Evolutionary conservation across 805 yeast genomes (phyloP).

Genomic region (Huiozyma sinensis): DNA sequence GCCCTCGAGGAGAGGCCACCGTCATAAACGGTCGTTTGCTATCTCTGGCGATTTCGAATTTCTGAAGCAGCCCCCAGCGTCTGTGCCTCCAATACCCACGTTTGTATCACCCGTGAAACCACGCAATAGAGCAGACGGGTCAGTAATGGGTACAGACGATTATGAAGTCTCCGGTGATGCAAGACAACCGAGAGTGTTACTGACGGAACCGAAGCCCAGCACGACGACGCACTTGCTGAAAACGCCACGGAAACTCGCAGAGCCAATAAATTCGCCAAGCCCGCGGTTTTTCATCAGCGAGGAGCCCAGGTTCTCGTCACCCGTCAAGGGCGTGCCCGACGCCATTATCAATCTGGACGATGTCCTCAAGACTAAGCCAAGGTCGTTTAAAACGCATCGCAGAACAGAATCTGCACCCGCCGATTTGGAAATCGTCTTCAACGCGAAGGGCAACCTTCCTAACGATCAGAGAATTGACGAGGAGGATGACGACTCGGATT

Average conservation of each 20-base stretch:
- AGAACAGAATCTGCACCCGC: conserved; percentile 51
- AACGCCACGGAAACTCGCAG: conserved; percentile 4
- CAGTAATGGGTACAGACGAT: not conserved
- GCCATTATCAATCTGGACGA: conserved; percentile 49
- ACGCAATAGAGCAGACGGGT: not conserved
- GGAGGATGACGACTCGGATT: not conserved
- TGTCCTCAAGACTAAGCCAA: conserved; percentile 33
- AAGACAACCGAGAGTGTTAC: not conserved
- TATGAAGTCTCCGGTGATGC: not conserved
- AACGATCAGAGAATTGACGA: not conserved
- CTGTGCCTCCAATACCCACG: conserved; percentile 10
- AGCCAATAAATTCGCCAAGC: conserved; percentile 9
- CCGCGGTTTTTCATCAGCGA: conserved; percentile 26
- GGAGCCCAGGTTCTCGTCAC: conserved; percentile 23
- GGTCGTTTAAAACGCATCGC: conserved; percentile 32
- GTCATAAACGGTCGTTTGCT: conserved; percentile 80
- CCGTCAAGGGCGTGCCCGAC: conserved; percentile 34
- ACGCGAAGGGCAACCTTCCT: not conserved
- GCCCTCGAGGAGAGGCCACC: conserved; percentile 45
- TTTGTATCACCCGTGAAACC: conserved; percentile 4
- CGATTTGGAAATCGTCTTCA: conserved; percentile 26
- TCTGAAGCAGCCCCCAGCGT: conserved; percentile 19
- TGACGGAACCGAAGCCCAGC: not conserved
- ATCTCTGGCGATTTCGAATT: conserved; percentile 77
- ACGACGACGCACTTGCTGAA: not conserved